Evolutionary conservation across 768 basidiomycete genomes (phyloP).

Genomic region (Lepiota brunneoincarnata): DNA sequence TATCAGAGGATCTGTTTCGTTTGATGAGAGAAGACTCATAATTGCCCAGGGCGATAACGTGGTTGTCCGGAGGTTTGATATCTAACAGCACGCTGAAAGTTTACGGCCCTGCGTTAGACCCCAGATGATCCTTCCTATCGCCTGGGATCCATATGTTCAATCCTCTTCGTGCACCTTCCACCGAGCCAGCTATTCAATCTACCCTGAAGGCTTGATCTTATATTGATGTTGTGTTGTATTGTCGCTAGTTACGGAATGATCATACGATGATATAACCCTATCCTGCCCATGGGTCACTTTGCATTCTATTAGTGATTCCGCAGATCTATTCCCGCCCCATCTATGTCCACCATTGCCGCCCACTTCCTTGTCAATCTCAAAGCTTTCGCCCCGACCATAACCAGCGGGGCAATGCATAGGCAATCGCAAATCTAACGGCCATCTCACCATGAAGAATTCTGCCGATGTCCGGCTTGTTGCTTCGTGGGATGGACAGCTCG

Average conservation of each 20-base stretch:
- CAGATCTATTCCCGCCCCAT: constrained; percentile 7
- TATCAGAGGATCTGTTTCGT: constrained; percentile 49
- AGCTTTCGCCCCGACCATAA: neutral
- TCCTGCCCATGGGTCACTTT: neutral
- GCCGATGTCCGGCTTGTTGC: neutral
- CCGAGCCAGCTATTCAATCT: neutral
- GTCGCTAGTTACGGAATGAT: constrained; percentile 6
- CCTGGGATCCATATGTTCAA: constrained; percentile 4
- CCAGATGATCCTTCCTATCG: constrained; percentile 11
- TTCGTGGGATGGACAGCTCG: neutral
- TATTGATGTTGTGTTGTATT: constrained; percentile 1
- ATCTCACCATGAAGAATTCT: neutral
- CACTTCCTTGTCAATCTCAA: neutral
- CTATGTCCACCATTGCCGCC: neutral
- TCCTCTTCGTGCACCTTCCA: constrained; percentile 4
- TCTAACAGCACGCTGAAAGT: constrained; percentile 28
- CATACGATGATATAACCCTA: constrained; percentile 7
- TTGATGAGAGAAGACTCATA: constrained; percentile 75
- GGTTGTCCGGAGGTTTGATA: constrained; percentile 55
- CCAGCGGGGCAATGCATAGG: neutral
- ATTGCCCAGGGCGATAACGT: constrained; percentile 42
- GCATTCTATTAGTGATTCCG: neutral
- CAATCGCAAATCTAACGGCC: neutral
- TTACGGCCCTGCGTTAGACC: neutral
- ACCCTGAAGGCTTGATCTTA: neutral